phyloP scores from a whole-genome alignment of 768 basidiomycete species.

The Leccinum aurantiacum region DNA sequence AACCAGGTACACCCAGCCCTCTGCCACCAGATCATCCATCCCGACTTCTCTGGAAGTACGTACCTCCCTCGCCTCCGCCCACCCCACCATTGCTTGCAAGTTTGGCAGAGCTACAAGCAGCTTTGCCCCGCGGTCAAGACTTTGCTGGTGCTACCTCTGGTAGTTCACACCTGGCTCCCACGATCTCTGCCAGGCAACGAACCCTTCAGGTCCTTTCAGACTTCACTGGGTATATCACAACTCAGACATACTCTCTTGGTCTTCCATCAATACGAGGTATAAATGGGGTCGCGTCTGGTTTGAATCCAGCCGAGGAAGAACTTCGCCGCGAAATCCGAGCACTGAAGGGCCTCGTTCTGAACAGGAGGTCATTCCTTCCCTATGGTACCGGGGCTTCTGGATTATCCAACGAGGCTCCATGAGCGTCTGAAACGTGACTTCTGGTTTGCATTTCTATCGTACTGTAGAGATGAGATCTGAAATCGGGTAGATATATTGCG shows the following conservation, averaged over 20 bases:
- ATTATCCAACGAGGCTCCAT: constrained; percentile 3
- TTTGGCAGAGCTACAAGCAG: constrained; percentile 20
- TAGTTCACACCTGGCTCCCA: constrained; percentile 1
- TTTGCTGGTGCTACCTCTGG: constrained; percentile 13
- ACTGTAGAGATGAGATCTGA: not conserved
- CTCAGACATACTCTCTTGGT: constrained; percentile 57
- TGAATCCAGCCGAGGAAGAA: constrained; percentile 52
- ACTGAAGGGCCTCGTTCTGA: constrained; percentile 76
- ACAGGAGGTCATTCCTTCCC: constrained; percentile 48
- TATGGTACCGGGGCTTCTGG: constrained; percentile 4
- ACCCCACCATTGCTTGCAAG: constrained; percentile 31
- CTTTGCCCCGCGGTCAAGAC: constrained; percentile 23
- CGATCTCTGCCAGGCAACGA: constrained; percentile 49
- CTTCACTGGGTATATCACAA: constrained; percentile 77
- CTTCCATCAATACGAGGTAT: constrained; percentile 17
- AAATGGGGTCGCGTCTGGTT: constrained; percentile 18
- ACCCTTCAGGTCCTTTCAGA: constrained; percentile 66
- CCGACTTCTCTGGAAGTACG: constrained; percentile 40
- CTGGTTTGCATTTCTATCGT: not conserved
- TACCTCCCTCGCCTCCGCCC: constrained; percentile 28
- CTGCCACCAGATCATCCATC: constrained; percentile 21
- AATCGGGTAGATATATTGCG: not conserved
- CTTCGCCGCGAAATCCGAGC: constrained; percentile 71
- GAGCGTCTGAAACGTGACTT: constrained; percentile 2
- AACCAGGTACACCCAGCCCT: constrained; percentile 3